Base-by-base conservation (phyloP, 371 early-diverging fungal species). In the Mucor ambiguus region DNA sequence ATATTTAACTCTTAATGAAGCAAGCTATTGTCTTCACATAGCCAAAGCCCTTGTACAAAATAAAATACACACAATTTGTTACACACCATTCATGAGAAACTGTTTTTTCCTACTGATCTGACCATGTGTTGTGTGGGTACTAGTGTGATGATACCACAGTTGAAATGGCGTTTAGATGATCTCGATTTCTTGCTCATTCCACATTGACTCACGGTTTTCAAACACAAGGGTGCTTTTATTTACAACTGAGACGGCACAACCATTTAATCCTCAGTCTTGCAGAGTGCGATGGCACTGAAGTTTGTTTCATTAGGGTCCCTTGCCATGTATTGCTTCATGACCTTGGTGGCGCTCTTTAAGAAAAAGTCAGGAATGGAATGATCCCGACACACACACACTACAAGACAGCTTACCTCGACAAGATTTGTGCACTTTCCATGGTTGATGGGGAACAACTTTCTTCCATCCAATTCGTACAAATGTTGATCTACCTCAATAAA, bases 391-490 rank as follows among this genome's bases (percentile, higher is more conserved):
- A 24, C 1, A 46, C 22, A 30, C 9, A 7, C 37, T 43, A 44
- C 20, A 18, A 56, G 5, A 2, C 10, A 54, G 49, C 66, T 64
- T 77, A 87, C 92, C 73, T 73, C 63, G 6, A 94, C 76, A 33
- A 93, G 72, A 52, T 90, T 82, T 3, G 74, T 69, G 28, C 82
- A 81, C 35, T 83, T 73, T 7, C 96, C 96, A 70, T 95, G 95
- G 72, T 92, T 88, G 64, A 96, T 89, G 12, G 97, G 97, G 24
- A 84, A 87, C 4, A 82, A 77, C 55, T 90, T 91, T 43, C 89
- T 80, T 54, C 97, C 96, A 73, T 98, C 97, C 64, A 97, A 72
- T 72, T 98, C 97, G 66, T 91, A 95, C 16, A 98, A 38, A 20
- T 85, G 79, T 26, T 92, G 89, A 49, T 91, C 92, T 10, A 84